A percentile compares a stretch with the other conserved stretches of the same genome.
These are phyloP conservation scores for Pulchroboletus neoregius DNA, from an alignment of 1,284 basidiomycete genomes.

Conservation along the genomic window DNA sequence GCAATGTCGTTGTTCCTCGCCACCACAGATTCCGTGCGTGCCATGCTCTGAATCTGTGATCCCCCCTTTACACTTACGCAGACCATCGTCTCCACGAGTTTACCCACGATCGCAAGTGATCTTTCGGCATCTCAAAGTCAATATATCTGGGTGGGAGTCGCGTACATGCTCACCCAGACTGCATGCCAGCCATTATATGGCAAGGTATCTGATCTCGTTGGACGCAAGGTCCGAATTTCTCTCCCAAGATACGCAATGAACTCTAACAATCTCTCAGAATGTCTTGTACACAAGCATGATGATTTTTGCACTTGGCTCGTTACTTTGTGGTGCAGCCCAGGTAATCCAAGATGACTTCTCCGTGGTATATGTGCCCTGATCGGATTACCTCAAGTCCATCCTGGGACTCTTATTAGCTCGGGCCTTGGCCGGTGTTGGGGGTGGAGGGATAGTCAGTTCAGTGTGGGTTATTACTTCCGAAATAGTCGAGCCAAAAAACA, in stretches of 20 bases:
- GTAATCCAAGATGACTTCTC: conserved; percentile 35
- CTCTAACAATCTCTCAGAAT: conserved; percentile 39
- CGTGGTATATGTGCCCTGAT: conserved; percentile 15
- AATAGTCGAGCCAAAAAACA: conserved; percentile 61
- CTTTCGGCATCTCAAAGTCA: conserved; percentile 60
- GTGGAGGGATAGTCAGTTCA: conserved; percentile 74
- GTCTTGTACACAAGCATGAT: conserved; percentile 65
- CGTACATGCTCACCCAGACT: conserved; percentile 79
- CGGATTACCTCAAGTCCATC: conserved; percentile 46
- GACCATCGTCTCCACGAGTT: conserved; percentile 78
- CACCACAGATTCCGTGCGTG: conserved; percentile 73
- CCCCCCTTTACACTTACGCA: conserved; percentile 32
- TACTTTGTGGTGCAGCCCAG: conserved; percentile 66
- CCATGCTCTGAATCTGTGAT: conserved; percentile 10
- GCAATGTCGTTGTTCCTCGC: conserved; percentile 74
- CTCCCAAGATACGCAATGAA: conserved; percentile 1
- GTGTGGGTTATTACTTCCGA: conserved; percentile 82
- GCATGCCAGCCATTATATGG: conserved; percentile 79
- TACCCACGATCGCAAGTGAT: conserved; percentile 71
- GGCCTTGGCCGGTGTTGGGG: conserved; percentile 67
- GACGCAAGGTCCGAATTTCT: conserved; percentile 55
- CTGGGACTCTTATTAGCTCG: conserved; percentile 53
- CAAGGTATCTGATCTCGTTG: conserved; percentile 69
- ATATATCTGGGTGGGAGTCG: conserved; percentile 81
- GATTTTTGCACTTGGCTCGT: conserved; percentile 66